These are phyloP conservation scores for Penicillium bovifimosum DNA, from an alignment of 495 filamentous ascomycete genomes.

Conservation along the genomic window DNA sequence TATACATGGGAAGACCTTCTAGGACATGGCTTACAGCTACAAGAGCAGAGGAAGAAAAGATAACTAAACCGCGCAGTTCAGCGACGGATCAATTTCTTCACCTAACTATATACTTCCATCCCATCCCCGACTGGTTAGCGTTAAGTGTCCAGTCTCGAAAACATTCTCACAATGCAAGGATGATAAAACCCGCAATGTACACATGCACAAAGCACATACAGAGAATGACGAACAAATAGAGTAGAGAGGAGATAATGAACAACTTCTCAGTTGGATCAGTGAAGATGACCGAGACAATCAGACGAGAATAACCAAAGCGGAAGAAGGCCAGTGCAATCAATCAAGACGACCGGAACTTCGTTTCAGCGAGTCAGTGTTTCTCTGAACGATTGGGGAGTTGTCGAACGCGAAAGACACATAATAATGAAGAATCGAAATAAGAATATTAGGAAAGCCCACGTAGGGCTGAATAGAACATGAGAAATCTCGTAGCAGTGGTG, in stretches of 20 bases:
- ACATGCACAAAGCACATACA: constrained; percentile 3
- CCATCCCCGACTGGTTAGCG: constrained; percentile 11
- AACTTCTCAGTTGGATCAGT: constrained; percentile 32
- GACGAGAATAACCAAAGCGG: background rate
- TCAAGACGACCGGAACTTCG: constrained; percentile 30
- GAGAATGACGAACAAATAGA: constrained; percentile 5
- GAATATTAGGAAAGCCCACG: background rate
- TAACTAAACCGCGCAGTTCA: background rate
- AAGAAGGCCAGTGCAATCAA: constrained; percentile 28
- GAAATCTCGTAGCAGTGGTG: background rate
- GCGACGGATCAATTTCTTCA: background rate
- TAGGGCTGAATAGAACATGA: constrained; percentile 1
- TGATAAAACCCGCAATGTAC: constrained; percentile 8
- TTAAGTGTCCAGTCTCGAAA: constrained; percentile 13
- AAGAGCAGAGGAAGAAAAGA: background rate
- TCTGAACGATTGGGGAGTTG: constrained; percentile 6
- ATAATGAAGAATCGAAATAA: background rate
- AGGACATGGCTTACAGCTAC: background rate
- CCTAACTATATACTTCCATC: constrained; percentile 9
- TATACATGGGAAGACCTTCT: too few species aligned
- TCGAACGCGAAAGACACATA: background rate
- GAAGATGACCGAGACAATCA: constrained; percentile 31
- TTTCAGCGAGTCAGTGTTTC: background rate
- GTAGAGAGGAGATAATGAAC: background rate
- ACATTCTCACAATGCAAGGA: constrained; percentile 12